phyloP scores from a whole-genome alignment of 768 basidiomycete genomes.

The Candolleomyces efflorescens region DNA sequence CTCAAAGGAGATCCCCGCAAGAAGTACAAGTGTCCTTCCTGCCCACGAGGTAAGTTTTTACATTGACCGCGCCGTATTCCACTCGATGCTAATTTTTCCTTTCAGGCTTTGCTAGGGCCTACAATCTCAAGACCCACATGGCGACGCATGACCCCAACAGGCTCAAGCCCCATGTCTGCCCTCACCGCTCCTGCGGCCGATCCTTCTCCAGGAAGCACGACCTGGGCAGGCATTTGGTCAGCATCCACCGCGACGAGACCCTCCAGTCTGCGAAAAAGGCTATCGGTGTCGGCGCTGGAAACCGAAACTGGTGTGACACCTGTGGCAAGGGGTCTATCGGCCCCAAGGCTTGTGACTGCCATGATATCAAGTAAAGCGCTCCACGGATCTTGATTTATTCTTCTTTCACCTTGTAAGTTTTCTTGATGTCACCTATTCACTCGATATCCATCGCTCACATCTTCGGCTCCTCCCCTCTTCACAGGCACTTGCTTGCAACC shows the following conservation, averaged over 20 bases:
- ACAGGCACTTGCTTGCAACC: constrained; percentile 25
- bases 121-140: constrained; percentile 94
- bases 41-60: constrained; percentile 57
- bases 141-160: constrained; percentile 93
- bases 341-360: constrained; percentile 53
- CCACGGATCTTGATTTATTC: constrained; percentile 7
- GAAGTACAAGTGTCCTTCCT: constrained; percentile 73
- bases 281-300: constrained; percentile 67
- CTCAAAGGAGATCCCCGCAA: constrained; percentile 65
- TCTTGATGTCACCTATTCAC: background rate
- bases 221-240: constrained; percentile 82
- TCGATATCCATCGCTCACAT: constrained; percentile 2
- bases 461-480: background rate
- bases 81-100: constrained; percentile 8
- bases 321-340: constrained; percentile 71
- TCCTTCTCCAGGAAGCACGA: constrained; percentile 96
- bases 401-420: constrained; percentile 2
- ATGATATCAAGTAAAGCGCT: constrained; percentile 53
- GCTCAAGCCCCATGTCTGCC: constrained; percentile 85
- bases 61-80: background rate
- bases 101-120: constrained; percentile 86
- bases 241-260: constrained; percentile 75
- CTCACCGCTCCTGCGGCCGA: constrained; percentile 79
- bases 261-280: constrained; percentile 43
- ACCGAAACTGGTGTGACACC: constrained; percentile 65